Base-by-base conservation (phyloP, 1,284 basidiomycete genomes). In the Hypsizygus ulmarius region DNA sequence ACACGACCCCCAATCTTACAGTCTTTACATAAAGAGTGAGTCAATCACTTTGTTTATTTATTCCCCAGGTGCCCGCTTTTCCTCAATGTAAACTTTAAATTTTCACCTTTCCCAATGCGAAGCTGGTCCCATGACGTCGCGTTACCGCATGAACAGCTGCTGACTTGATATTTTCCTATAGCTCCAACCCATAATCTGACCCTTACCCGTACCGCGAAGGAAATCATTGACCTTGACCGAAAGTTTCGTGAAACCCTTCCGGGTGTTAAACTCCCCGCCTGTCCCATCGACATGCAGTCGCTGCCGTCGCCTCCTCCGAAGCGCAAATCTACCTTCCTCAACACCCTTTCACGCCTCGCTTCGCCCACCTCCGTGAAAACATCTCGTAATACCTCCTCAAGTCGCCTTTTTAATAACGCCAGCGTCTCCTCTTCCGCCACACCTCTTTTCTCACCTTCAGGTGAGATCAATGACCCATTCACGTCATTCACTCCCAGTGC, bases 141-240 rank as follows among this genome's bases (percentile, higher is more conserved):
- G n/a, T n/a, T n/a, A n/a, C n/a, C n/a, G 7, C 15, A 10, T 40
- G 38, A 25, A 32, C 49, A 28, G 43, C 43, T 45, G 46, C 45
- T 29, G 7, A 49, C 56, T 61, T 69, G 52, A 69, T 63, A 59
- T 62, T 44, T 56, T 51, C 45, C 51, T 50, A 34, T 69, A 87
- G 90, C 90, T 11, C 85, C 90, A 25, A 93, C 88, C 21, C 90
- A 93, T 72, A 90, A 93, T 71, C 75, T 93, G 49, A 93, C 90
- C 34, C 81, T 93, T 50, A 89, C 85, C 12, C 82, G 90, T 51
- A 82, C 82, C 47, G 79, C 79, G 36, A 73, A 75, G 57, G 90
- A 93, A 63, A 77, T 93, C 40, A 71, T 83, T 33, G 88, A 92
- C 52, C 75, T 91, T 16, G 81, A 93, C 67, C 72, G 74, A 47